phyloP scores from a whole-genome alignment of 176 grass and related monocot species.

The Eleusine coracana region DNA sequence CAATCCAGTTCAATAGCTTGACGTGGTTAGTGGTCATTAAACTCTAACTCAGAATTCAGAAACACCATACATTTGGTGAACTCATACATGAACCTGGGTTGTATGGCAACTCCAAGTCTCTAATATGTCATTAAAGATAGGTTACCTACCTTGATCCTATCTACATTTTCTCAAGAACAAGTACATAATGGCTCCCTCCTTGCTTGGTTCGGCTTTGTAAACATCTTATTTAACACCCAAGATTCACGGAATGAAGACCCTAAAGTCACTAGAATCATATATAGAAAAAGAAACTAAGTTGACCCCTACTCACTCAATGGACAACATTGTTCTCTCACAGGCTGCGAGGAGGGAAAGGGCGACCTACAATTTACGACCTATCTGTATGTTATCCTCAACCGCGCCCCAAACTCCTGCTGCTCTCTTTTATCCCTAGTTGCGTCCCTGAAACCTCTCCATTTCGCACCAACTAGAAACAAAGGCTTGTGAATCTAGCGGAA shows the following conservation, averaged over 20 bases:
- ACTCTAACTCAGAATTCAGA: slow-evolving; percentile 15
- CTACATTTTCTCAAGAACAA: not conserved
- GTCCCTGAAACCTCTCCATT: not conserved
- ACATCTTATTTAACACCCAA: not conserved
- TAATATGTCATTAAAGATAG: not conserved
- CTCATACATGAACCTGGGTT: not conserved
- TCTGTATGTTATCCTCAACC: not conserved
- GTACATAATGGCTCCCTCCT: not conserved
- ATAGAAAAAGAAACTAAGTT: not conserved
- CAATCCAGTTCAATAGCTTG: not conserved
- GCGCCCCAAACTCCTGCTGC: not conserved
- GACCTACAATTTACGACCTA: not conserved
- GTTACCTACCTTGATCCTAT: not conserved
- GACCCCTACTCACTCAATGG: not conserved
- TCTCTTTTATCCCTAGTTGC: too few species aligned
- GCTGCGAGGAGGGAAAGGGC: too few species aligned
- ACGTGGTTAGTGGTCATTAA: not conserved
- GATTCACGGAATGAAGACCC: not conserved
- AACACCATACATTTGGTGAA: not conserved
- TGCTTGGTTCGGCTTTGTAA: not conserved
- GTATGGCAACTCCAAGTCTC: slow-evolving; percentile 1
- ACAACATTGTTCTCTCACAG: slow-evolving; percentile 6
- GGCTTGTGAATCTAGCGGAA: not conserved
- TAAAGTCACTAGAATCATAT: not conserved
- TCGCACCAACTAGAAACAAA: not conserved